Conservation (phyloP, 768 basidiomycete genomes). For the Hygrophoropsis aurantiaca region DNA sequence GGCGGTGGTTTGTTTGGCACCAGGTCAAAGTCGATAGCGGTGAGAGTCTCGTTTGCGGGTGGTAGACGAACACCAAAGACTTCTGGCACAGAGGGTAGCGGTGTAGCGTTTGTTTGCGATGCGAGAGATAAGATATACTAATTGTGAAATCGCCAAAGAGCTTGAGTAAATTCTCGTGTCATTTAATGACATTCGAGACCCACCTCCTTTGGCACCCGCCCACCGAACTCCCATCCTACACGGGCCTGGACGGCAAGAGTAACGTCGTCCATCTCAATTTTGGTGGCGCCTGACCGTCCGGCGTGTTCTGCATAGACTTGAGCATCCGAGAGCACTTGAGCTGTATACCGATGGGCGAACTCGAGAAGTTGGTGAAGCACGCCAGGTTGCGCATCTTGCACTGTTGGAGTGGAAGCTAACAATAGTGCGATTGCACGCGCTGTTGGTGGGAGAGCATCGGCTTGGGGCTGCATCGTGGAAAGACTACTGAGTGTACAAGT, state of each 20-base stretch:
- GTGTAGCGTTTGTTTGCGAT: slow-evolving; percentile 76
- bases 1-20: slow-evolving; percentile 84
- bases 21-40: slow-evolving; percentile 82
- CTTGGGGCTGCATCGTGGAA: slow-evolving; percentile 19
- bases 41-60: slow-evolving; percentile 63
- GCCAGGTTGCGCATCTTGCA: slow-evolving; percentile 84
- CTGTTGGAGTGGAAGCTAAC: slow-evolving; percentile 78
- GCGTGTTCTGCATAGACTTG: slow-evolving; percentile 88
- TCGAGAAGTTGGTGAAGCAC: slow-evolving; percentile 87
- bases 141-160: neutral
- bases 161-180: slow-evolving; percentile 2
- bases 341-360: slow-evolving; percentile 81
- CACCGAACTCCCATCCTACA: slow-evolving; percentile 92
- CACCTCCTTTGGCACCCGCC: slow-evolving; percentile 89
- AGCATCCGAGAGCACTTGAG: slow-evolving; percentile 81
- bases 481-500: too few relatives aligned
- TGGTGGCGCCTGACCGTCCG: slow-evolving; percentile 56
- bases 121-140: slow-evolving; percentile 81
- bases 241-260: slow-evolving; percentile 82
- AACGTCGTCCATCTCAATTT: slow-evolving; percentile 82
- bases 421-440: slow-evolving; percentile 83
- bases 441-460: slow-evolving; percentile 79
- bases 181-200: slow-evolving; percentile 18
- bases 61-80: slow-evolving; percentile 88
- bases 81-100: slow-evolving; percentile 83